phyloP scores from a whole-genome alignment of 495 filamentous ascomycete genomes.

The Aspergillus cavernicola region DNA sequence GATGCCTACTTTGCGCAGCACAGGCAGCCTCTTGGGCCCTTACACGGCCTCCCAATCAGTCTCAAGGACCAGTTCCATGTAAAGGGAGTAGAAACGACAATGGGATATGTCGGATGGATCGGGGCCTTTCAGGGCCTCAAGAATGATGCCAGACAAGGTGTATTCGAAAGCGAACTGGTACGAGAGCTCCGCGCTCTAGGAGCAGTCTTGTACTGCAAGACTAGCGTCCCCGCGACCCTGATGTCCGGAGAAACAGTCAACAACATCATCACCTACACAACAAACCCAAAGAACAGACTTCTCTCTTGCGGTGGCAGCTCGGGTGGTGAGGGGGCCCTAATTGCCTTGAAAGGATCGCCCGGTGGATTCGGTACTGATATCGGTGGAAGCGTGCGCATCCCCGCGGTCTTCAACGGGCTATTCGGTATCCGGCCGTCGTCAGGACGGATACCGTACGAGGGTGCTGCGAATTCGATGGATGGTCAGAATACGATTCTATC shows the following conservation, averaged over 20 bases:
- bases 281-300: slow-evolving; percentile 47
- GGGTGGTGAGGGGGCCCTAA: slow-evolving; percentile 61
- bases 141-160: slow-evolving; percentile 32
- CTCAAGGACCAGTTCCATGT: slow-evolving; percentile 72
- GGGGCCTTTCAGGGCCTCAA: slow-evolving; percentile 48
- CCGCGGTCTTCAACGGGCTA: slow-evolving; percentile 59
- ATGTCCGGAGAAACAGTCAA: slow-evolving; percentile 61
- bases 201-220: slow-evolving; percentile 65
- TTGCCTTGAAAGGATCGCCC: slow-evolving; percentile 52
- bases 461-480: slow-evolving; percentile 49
- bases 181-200: slow-evolving; percentile 52
- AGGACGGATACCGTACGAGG: slow-evolving; percentile 44
- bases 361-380: slow-evolving; percentile 67
- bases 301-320: slow-evolving; percentile 53
- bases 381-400: slow-evolving; percentile 66
- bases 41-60: slow-evolving; percentile 64
- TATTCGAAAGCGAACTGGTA: slow-evolving; percentile 49
- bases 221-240: slow-evolving; percentile 56
- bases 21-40: slow-evolving; percentile 47
- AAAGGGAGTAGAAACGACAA: slow-evolving; percentile 59
- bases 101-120: slow-evolving; percentile 57
- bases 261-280: slow-evolving; percentile 50
- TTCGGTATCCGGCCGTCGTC: slow-evolving; percentile 52
- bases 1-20: slow-evolving; percentile 53
- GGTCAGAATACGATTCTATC: slow-evolving; percentile 56